Base-by-base conservation (phyloP, 768 basidiomycete genomes). In the Mycena rebaudengoi region DNA sequence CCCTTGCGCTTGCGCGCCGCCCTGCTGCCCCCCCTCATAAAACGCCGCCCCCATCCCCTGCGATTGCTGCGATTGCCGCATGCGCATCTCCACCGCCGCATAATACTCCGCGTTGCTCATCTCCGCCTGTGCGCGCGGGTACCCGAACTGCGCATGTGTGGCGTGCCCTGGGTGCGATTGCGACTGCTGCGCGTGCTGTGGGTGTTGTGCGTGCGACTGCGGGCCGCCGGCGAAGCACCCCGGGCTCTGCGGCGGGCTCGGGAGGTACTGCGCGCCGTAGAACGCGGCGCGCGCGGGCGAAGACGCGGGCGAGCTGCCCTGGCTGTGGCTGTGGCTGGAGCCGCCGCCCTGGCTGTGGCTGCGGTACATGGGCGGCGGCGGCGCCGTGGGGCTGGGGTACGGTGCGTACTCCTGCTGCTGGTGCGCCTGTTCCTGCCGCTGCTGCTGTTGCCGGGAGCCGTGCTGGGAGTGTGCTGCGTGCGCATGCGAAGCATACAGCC, bases 31-130 rank as follows among this genome's bases (percentile, higher is more conserved):
- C 21, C 32, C 33, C 37, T 26, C 25, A 7, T 41, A n/a, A n/a
- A n/a, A n/a, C n/a, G n/a, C n/a, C n/a, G n/a, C n/a, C n/a, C n/a
- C n/a, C n/a, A n/a, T n/a, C n/a, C n/a, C n/a, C n/a, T n/a, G n/a
- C n/a, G n/a, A 25, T 25, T 1, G 16, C 20, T 33, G 30, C 37
- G 20, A 12, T 4, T 43, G 26, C 13, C 20, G 21, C 32, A 13
- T 16, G n/a, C 51, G 55, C 40, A 20, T 13, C 51, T 53, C 50
- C 20, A 65, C 7, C 46, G 64, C 52, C 8, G 64, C 64, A n/a
- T 65, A 65, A 18, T 65, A 65, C 64, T 65, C 33, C 46, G 52
- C 64, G 32, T 65, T 65, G 64, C 64, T 65, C 64, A 65, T 65
- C 64, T 60, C 64, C 43, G 2, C 25, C 7, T 11, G 26, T 35